Base-by-base conservation (phyloP, 805 yeast genomes). In the Peterozyma xylosa region DNA sequence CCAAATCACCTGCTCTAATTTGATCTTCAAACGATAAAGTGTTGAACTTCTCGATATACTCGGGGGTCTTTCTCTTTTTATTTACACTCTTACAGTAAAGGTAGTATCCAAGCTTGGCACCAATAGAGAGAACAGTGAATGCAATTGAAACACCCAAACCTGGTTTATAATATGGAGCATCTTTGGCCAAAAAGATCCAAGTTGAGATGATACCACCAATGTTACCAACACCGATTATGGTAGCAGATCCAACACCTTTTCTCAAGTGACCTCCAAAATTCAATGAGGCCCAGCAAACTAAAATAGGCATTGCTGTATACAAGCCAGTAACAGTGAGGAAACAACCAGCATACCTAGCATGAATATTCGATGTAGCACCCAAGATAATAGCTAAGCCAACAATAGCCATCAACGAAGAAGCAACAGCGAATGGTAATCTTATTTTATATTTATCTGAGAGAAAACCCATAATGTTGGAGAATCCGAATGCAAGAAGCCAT, bases 401-500 rank as follows among this genome's bases (percentile, higher is more conserved):
- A 36, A 75, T 59, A 5, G 73, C 70, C 5, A 70, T 43, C 11
- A 45, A 16, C 6, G 47, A 32, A 14, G 55, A 45, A 11, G 43
- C 18, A 9, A 59, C 18, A 10, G 63, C 60, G 43, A 59, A 68
- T n/a, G 72, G 72, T 38, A 64, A 59, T 57, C 83, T 64, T 37
- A 57, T 53, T 51, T 70, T 63, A 32, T 61, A 39, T 39, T 55
- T 60, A 58, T 87, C 96, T 0, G 93, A 82, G 45, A 70, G 49
- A 46, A 69, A 64, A 0, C 95, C 91, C n/a, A 73, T 49, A 3
- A 76, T 53, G 63, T 82, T 79, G 37, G 82, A 74, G 32, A 74
- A 65, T 5, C 82, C 88, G 55, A 87, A 83, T 0, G 95, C 86
- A 29, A 73, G 65, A 36, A 86, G 68, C 90, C 95, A 88, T 16